Evolutionary conservation across 2,329 filamentous ascomycete species (phyloP).

Genomic region (Penicillium verrucosum): DNA sequence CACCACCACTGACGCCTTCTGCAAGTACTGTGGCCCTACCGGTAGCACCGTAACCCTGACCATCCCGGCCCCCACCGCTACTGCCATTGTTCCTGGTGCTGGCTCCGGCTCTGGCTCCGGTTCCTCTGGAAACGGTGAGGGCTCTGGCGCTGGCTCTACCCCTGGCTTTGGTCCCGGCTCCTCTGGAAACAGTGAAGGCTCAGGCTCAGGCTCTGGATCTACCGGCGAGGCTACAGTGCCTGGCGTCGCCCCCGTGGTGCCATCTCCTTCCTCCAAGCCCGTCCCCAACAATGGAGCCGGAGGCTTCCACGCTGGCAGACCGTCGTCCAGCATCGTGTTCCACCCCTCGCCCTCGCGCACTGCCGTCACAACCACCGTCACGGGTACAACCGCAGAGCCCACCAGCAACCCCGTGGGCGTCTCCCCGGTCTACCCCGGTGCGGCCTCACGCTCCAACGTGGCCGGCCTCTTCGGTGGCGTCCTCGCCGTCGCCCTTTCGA

Average conservation of each 20-base stretch:
- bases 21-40: constrained; percentile 20
- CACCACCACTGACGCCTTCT: constrained; percentile 20
- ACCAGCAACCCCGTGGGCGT: constrained; percentile 10
- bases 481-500: constrained; percentile 11
- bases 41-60: constrained; percentile 21
- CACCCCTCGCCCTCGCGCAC: constrained; percentile 7
- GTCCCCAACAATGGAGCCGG: constrained; percentile 2
- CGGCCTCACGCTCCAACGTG: constrained; percentile 5
- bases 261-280: constrained; percentile 2
- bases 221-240: not conserved
- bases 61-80: constrained; percentile 12
- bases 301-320: constrained; percentile 5
- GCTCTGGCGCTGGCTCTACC: not conserved
- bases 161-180: not conserved
- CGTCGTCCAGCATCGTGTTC: constrained; percentile 10
- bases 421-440: constrained; percentile 15
- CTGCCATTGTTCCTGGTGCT: not conserved
- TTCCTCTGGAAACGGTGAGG: not conserved
- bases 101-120: not conserved
- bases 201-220: not conserved
- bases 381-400: not conserved
- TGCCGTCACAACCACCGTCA: not conserved
- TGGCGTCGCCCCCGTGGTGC: not conserved
- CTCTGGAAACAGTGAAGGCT: not conserved
- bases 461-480: constrained; percentile 6